Percentiles rank a stretch among this genome's conserved stretches.
These are phyloP conservation scores for Backusella westeae DNA, from an alignment of 192 early-diverging fungal genomes.

Conservation along the genomic window DNA sequence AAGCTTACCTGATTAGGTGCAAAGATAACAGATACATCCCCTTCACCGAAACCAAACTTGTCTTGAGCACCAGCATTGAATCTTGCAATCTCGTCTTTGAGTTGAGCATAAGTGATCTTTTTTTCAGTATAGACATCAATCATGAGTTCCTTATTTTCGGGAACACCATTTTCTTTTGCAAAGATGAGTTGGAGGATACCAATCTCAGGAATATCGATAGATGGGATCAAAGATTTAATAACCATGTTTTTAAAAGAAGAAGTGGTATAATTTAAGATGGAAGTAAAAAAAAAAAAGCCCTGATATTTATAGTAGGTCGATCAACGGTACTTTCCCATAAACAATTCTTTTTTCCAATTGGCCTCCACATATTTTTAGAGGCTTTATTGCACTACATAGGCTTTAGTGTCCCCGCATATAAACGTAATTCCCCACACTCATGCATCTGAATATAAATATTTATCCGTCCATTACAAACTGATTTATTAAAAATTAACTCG, in stretches of 20 bases:
- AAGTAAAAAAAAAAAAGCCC: neutral
- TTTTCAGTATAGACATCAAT: slow-evolving; percentile 48
- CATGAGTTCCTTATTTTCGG: slow-evolving; percentile 37
- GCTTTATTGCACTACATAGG: neutral
- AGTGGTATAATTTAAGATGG: neutral
- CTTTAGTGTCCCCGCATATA: neutral
- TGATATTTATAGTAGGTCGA: neutral
- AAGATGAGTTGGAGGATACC: neutral
- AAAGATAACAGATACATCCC: slow-evolving; percentile 63
- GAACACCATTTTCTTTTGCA: neutral
- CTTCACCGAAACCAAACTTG: slow-evolving; percentile 54
- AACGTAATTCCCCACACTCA: neutral
- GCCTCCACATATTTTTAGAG: neutral
- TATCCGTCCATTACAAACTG: neutral
- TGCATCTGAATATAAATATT: neutral
- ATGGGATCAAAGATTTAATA: neutral
- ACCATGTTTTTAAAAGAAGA: neutral
- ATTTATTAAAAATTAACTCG: neutral
- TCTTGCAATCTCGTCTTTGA: slow-evolving; percentile 40
- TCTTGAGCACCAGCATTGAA: slow-evolving; percentile 51
- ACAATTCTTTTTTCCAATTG: neutral
- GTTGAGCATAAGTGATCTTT: slow-evolving; percentile 46
- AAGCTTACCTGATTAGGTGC: slow-evolving; percentile 30
- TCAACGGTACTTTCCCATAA: neutral
- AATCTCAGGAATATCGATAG: neutral